Base-by-base conservation (phyloP, 2,329 filamentous ascomycete genomes). In the Diplodia sapinea region DNA sequence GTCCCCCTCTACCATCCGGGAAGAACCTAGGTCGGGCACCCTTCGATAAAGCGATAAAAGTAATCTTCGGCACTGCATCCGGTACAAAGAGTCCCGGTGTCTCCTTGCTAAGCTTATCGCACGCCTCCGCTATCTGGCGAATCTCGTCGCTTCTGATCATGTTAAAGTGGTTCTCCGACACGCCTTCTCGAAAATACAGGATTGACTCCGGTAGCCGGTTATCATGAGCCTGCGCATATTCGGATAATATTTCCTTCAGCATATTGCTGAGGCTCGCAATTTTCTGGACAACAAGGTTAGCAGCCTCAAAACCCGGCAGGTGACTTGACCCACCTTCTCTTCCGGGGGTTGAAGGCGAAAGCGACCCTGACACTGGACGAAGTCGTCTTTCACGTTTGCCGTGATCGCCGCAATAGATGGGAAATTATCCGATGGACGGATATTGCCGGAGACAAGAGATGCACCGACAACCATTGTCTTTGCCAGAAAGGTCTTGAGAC, bases 391-490 rank as follows among this genome's bases (percentile, higher is more conserved):
- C 17, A 20, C 17, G 17, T 26, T 55, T 17, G 52, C 17, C 7
- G 31, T n/a, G 29, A 55, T 17, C 31, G 52, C 29, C 12, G 52
- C 26, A 12, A 55, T 38, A 12, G 31, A 55, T 7, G 52, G 52
- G 4, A 33, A 26, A 55, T 55, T 36, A 15, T 31, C 29, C 13
- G 29, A 29, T 17, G 26, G 29, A 52, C 8, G 13, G 17, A 29
- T 52, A 2, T 31, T 9, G 5, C 50, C 26, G 23, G 50, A 17
- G 7, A 17, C 13, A 26, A 52, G 26, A 15, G 50, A 52, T 4
- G 50, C 50, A 26, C 50, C 50, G 17, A 52, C 29, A 20, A 52
- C 50, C 50, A 52, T 31, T 31, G 50, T 52, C 23, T 52, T 29
- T 31, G 13, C 13, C 50, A 52, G 50, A 52, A 31, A 9, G 15